A percentile compares a stretch with the other conserved stretches of the same genome.
phyloP scores from a whole-genome alignment of 2,329 filamentous ascomycete genomes.

The Dactylonectria macrodidyma region DNA sequence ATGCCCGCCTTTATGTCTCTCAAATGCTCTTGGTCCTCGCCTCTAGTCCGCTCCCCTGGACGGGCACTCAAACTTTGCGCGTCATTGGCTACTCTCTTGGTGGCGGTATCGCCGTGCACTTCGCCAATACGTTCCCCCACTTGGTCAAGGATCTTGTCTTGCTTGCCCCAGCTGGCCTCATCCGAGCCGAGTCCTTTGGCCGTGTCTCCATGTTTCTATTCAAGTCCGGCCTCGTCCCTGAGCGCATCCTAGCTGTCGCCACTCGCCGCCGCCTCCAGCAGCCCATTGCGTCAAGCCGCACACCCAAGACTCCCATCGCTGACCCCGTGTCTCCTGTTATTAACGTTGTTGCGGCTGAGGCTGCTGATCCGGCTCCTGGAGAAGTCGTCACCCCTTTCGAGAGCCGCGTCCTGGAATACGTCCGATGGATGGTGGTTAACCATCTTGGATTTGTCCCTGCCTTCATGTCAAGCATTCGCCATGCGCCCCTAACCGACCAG shows the following conservation, averaged over 20 bases:
- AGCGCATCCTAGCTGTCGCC: constrained; percentile 63
- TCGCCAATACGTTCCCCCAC: constrained; percentile 80
- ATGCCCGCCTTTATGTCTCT: constrained; percentile 79
- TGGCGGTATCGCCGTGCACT: constrained; percentile 82
- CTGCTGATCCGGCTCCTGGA: constrained; percentile 48
- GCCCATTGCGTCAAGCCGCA: constrained; percentile 62
- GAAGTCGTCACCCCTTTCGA: constrained; percentile 58
- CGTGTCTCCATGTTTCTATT: constrained; percentile 66
- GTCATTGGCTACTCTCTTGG: constrained; percentile 88
- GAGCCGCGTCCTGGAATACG: constrained; percentile 63
- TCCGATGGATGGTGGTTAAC: constrained; percentile 71
- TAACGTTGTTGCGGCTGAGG: constrained; percentile 61
- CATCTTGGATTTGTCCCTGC: constrained; percentile 72
- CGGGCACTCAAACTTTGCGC: constrained; percentile 69
- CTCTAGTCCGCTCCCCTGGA: constrained; percentile 80
- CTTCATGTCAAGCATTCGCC: constrained; percentile 71
- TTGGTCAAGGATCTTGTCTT: constrained; percentile 80
- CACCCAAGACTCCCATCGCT: constrained; percentile 44
- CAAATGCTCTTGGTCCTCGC: constrained; percentile 80
- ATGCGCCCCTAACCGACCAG: constrained; percentile 68
- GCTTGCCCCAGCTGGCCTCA: constrained; percentile 84
- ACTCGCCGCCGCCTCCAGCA: constrained; percentile 64
- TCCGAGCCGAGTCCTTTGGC: constrained; percentile 70
- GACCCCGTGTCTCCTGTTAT: constrained; percentile 38
- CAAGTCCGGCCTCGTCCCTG: constrained; percentile 68